phyloP scores from a whole-genome alignment of 495 filamentous ascomycete species.

The Penicillium turbatum region DNA sequence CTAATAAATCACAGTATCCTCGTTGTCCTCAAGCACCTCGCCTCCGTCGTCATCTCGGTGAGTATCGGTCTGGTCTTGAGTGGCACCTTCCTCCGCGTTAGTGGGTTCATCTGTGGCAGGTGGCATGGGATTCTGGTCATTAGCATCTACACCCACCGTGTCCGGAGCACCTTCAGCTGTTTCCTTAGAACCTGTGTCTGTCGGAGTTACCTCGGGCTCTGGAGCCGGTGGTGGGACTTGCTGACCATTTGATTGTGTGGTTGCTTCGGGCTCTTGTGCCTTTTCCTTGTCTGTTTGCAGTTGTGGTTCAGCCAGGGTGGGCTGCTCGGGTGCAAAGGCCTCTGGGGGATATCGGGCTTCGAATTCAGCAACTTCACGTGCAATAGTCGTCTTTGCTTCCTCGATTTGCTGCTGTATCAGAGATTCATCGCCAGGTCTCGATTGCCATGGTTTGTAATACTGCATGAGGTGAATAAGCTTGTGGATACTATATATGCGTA shows the following conservation, averaged over 20 bases:
- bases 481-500: background rate
- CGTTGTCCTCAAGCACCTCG: conserved; percentile 70
- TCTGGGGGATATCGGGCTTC: conserved; percentile 34
- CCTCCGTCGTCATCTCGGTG: conserved; percentile 58
- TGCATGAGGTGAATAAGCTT: conserved; percentile 34
- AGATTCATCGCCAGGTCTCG: conserved; percentile 57
- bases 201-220: conserved; percentile 14
- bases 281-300: conserved; percentile 9
- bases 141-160: conserved; percentile 27
- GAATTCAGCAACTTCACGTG: conserved; percentile 49
- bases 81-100: conserved; percentile 15
- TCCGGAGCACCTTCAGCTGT: conserved; percentile 18
- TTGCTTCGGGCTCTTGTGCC: conserved; percentile 9
- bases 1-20: conserved; percentile 86
- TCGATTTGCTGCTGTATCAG: conserved; percentile 57
- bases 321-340: conserved; percentile 12
- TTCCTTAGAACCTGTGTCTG: conserved; percentile 15
- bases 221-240: conserved; percentile 13
- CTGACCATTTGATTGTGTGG: background rate
- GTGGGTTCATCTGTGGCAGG: conserved; percentile 10
- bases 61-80: conserved; percentile 22
- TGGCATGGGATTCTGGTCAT: conserved; percentile 16
- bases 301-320: background rate
- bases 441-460: conserved; percentile 89
- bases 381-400: conserved; percentile 50